Percentiles rank a stretch among this genome's conserved stretches.
These are phyloP conservation scores for Tylopilus vinaceipallidus DNA, from an alignment of 768 basidiomycete genomes.

Conservation along the genomic window DNA sequence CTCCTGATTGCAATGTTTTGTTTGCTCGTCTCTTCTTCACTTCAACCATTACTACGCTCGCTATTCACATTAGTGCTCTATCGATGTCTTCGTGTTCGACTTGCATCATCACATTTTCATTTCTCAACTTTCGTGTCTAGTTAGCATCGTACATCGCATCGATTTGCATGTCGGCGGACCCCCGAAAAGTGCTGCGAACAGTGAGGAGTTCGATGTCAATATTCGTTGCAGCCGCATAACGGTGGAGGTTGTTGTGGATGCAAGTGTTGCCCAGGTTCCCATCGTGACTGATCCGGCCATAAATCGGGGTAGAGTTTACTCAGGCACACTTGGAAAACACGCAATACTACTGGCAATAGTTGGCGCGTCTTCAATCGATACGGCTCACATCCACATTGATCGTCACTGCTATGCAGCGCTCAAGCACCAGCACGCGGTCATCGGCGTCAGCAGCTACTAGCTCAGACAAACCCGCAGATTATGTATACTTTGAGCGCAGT, in stretches of 20 bases:
- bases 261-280: slow-evolving; percentile 15
- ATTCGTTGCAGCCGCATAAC: too few relatives aligned
- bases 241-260: too few relatives aligned
- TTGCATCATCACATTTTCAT: neutral
- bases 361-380: too few relatives aligned
- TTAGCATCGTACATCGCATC: too few relatives aligned
- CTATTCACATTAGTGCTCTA: neutral
- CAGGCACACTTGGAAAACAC: too few relatives aligned
- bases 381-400: neutral
- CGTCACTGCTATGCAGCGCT: slow-evolving; percentile 27
- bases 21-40: neutral
- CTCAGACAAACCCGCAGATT: slow-evolving; percentile 54
- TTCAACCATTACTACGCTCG: neutral
- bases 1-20: neutral
- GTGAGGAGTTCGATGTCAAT: too few relatives aligned
- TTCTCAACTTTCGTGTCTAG: too few relatives aligned
- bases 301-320: too few relatives aligned
- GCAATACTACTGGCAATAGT: too few relatives aligned
- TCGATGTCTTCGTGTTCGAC: slow-evolving; percentile 2
- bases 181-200: too few relatives aligned
- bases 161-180: too few relatives aligned
- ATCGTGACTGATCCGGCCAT: slow-evolving; percentile 15
- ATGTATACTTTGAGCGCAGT: slow-evolving; percentile 90
- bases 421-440: slow-evolving; percentile 30
- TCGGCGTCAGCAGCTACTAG: slow-evolving; percentile 21